These are phyloP conservation scores for Firmiana major DNA, from an alignment of 345 rosid genomes.

Conservation along the genomic window DNA sequence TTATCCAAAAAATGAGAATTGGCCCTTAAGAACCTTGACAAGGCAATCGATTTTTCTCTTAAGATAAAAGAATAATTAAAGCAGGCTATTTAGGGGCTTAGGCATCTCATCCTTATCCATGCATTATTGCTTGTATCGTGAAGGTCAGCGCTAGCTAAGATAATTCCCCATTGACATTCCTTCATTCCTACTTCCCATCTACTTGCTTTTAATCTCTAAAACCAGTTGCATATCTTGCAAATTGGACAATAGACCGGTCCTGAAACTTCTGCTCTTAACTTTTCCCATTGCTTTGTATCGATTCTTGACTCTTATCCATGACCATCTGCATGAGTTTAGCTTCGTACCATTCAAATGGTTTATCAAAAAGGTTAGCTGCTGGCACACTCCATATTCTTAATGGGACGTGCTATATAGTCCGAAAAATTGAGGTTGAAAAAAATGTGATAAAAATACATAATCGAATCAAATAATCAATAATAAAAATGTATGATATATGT, in stretches of 20 bases:
- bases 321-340: too few species aligned
- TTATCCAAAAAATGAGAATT: neutral
- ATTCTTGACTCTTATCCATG: too few species aligned
- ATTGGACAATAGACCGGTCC: neutral
- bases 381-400: too few species aligned
- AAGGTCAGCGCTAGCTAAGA: constrained; percentile 11
- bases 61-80: constrained; percentile 16
- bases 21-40: constrained; percentile 10
- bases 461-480: too few species aligned
- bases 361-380: too few species aligned
- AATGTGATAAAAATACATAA: too few species aligned
- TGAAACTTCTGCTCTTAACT: neutral
- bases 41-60: neutral
- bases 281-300: neutral
- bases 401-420: too few species aligned
- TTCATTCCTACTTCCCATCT: neutral
- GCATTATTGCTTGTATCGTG: neutral
- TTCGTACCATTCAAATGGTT: too few species aligned
- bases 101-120: constrained; percentile 15
- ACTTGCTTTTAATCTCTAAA: neutral
- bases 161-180: constrained; percentile 13
- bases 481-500: too few species aligned
- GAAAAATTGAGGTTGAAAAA: too few species aligned
- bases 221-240: neutral
- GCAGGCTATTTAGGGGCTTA: constrained; percentile 5